Evolutionary conservation across 306 rosid species (phyloP).

Genomic region (Begonia fuchsioides): DNA sequence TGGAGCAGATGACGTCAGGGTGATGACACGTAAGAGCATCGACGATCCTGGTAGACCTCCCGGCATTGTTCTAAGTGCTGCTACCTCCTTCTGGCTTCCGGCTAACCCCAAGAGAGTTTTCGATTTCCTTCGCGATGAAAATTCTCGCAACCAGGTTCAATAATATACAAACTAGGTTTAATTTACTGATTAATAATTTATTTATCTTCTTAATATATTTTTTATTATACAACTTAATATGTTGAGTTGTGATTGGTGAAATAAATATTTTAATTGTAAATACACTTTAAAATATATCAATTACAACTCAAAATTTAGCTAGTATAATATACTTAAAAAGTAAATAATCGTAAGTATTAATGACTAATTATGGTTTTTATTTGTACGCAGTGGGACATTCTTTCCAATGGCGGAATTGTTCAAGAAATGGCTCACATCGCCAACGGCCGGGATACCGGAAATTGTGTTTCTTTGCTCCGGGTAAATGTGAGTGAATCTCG

Average conservation of each 20-base stretch:
- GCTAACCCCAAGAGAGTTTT: slow-evolving; percentile 72
- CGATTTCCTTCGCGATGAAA: slow-evolving; percentile 82
- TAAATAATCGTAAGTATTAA: too few relatives aligned
- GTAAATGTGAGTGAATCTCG: slow-evolving; percentile 46
- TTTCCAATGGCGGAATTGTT: slow-evolving; percentile 80
- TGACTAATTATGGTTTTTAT: too few relatives aligned
- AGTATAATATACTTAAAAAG: too few relatives aligned
- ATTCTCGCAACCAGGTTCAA: slow-evolving; percentile 72
- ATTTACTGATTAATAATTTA: too few relatives aligned
- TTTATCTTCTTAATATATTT: too few relatives aligned
- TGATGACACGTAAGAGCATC: slow-evolving; percentile 83
- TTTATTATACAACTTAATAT: too few relatives aligned
- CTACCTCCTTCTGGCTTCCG: slow-evolving; percentile 96
- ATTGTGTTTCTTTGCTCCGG: slow-evolving; percentile 77
- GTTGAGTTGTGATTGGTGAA: too few relatives aligned
- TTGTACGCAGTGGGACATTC: slow-evolving; percentile 79
- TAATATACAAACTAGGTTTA: too few relatives aligned
- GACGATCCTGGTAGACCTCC: slow-evolving; percentile 97
- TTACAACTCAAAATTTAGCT: too few relatives aligned
- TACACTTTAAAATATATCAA: too few relatives aligned
- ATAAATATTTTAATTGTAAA: too few relatives aligned
- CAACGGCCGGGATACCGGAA: slow-evolving; percentile 79
- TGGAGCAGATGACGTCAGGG: slow-evolving; percentile 90
- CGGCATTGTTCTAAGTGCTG: slow-evolving; percentile 88
- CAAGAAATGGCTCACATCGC: slow-evolving; percentile 99